Evolutionary conservation across 176 grass and related monocot genomes (phyloP), one percentile per base, ranked within the genome.

Genomic region (Carex kokanica): DNA sequence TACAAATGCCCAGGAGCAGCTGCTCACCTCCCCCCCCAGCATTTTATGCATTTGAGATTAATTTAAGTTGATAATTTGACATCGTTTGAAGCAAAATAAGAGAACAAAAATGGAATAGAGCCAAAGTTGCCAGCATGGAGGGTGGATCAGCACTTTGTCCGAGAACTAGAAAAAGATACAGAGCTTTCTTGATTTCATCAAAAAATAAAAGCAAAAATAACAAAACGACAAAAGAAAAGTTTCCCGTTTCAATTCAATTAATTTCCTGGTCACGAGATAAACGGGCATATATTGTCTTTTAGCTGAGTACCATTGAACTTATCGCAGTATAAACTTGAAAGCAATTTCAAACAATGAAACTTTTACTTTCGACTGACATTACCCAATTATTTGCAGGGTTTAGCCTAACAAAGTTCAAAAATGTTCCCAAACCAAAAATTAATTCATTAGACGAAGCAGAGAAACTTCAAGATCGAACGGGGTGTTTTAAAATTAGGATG

Each of bases 161-260:
- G 49, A 78, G 24, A 77, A 54, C 56, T 78, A 51, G 8, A 78
- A 43, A 78, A 56, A 78, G 45, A 78, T 14, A 56, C 55, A 29
- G 49, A 56, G 51, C 49, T 78, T 78, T 78, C 47, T 78, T 56
- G 73, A 56, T 78, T 31, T 32, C 51, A 56, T 34, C 24, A 55
- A 77, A 78, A 54, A 54, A 77, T 12, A 77, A 25, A 75, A 27
- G 12, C 20, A 15, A 53, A 77, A 4, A 8, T 54, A 56, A 6
- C 15, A 56, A 74, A 55, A 78, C 73, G 73, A 78, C 73, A 78
- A 78, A 78, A 54, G 47, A 56, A 61, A 78, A 14, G 51, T 53
- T 74, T 53, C 45, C 23, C 12, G 45, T 53, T 74, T 74, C 40
- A 53, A 74, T 74, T 74, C 40, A 53, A 74, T 74, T 74, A 53